Percentiles rank a stretch among this genome's conserved stretches.
Evolutionary conservation across 805 yeast species (phyloP).

Genomic region (Clavispora santaluciae): DNA sequence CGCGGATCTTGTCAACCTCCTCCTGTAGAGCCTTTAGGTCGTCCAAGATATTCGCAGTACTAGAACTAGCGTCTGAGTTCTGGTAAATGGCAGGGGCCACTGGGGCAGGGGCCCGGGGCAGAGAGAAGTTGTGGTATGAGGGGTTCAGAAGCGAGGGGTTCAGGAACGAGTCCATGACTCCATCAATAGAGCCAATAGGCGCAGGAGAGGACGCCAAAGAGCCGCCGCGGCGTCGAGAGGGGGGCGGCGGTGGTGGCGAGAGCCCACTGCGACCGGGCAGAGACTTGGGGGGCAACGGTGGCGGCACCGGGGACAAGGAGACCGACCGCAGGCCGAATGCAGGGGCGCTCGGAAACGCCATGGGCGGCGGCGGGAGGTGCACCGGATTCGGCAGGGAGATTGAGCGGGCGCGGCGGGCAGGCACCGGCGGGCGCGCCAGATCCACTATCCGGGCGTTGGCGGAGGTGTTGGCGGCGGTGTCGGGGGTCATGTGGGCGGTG

Average conservation of each 20-base stretch:
- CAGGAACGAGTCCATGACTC: constrained; percentile 5
- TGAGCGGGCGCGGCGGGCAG: constrained; percentile 34
- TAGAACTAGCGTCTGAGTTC: constrained; percentile 12
- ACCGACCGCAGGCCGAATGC: constrained; percentile 1
- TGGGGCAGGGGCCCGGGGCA: too few relatives aligned
- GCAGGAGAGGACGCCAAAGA: not conserved
- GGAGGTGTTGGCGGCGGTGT: constrained; percentile 29
- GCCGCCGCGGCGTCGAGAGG: constrained; percentile 18
- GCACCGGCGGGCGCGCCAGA: constrained; percentile 33
- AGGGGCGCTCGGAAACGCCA: not conserved
- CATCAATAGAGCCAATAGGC: not conserved
- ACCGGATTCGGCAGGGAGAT: constrained; percentile 24
- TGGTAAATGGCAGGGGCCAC: constrained; percentile 14
- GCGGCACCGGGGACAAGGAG: constrained; percentile 9
- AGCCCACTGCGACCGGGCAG: not conserved
- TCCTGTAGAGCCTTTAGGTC: constrained; percentile 63
- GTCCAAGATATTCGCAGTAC: constrained; percentile 53
- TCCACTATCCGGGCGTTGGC: constrained; percentile 27
- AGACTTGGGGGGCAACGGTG: constrained; percentile 1
- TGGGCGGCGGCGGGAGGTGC: not conserved
- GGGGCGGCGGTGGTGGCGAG: constrained; percentile 16
- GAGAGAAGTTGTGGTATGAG: constrained; percentile 30
- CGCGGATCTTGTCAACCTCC: constrained; percentile 58
- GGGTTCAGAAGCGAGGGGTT: not conserved
- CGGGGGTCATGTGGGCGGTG: constrained; percentile 39